phyloP scores from a whole-genome alignment of 2,329 filamentous ascomycete species.

The Sphaerulina vaccinii region DNA sequence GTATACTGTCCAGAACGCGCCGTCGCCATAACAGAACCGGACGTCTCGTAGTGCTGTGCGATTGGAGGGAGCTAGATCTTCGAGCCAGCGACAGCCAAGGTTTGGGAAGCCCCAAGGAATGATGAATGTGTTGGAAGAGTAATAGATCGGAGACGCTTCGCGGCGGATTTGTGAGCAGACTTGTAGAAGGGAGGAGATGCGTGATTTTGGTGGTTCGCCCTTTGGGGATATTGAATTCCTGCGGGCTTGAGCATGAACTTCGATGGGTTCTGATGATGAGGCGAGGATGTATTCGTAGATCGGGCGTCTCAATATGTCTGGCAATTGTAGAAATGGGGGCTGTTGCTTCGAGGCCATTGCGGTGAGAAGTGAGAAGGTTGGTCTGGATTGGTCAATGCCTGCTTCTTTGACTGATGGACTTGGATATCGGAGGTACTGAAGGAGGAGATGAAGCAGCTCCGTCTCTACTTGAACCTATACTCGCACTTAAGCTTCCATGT shows the following conservation, averaged over 20 bases:
- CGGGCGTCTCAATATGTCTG: constrained; percentile 13
- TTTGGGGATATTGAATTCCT: constrained; percentile 12
- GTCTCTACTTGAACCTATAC: constrained; percentile 1
- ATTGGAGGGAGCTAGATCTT: constrained; percentile 15
- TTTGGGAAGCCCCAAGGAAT: constrained; percentile 22
- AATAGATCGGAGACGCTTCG: constrained; percentile 21
- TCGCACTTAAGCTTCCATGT: neutral
- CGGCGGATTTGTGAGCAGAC: constrained; percentile 17
- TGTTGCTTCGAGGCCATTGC: constrained; percentile 1
- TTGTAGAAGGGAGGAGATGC: constrained; percentile 17
- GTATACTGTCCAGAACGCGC: constrained; percentile 22
- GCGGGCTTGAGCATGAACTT: constrained; percentile 18
- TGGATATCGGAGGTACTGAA: neutral
- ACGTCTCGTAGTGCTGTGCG: constrained; percentile 19
- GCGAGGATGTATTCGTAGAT: constrained; percentile 20
- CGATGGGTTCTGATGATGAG: constrained; percentile 12
- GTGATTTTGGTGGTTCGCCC: neutral
- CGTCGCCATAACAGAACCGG: constrained; percentile 23
- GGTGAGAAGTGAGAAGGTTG: no score
- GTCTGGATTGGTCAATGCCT: neutral
- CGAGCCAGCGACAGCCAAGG: constrained; percentile 20
- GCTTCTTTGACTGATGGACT: neutral
- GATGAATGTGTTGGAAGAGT: constrained; percentile 16
- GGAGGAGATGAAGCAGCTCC: neutral
- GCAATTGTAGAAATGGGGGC: constrained; percentile 11